phyloP scores from a whole-genome alignment of 73 alveolate genomes.

The Paramecium pentaurelia region DNA sequence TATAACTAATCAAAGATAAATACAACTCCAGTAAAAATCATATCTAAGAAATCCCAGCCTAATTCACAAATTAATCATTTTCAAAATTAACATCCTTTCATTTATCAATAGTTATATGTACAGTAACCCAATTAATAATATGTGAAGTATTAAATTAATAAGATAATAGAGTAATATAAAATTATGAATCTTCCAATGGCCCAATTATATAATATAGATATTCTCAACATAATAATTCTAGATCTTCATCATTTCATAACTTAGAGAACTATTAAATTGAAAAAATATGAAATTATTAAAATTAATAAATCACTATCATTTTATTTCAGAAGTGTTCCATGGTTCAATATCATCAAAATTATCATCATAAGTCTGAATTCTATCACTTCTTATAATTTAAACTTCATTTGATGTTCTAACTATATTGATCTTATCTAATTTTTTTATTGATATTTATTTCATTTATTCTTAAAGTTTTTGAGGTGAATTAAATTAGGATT shows the following conservation, averaged over 20 bases:
- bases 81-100: background rate
- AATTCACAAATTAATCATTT: background rate
- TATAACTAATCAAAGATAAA: background rate
- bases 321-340: background rate
- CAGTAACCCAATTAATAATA: background rate
- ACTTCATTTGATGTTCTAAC: background rate
- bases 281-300: background rate
- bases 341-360: constrained; percentile 1
- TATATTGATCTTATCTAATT: background rate
- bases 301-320: background rate
- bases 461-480: background rate
- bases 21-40: background rate
- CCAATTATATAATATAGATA: background rate
- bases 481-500: background rate
- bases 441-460: background rate
- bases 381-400: background rate
- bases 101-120: background rate
- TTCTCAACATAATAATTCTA: background rate
- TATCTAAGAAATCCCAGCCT: background rate
- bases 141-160: background rate
- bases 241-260: background rate
- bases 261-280: background rate
- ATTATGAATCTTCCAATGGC: background rate
- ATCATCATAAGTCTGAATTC: background rate
- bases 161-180: background rate